phyloP scores from a whole-genome alignment of 2,329 filamentous ascomycete genomes.

The Colletotrichum chrysophilum region DNA sequence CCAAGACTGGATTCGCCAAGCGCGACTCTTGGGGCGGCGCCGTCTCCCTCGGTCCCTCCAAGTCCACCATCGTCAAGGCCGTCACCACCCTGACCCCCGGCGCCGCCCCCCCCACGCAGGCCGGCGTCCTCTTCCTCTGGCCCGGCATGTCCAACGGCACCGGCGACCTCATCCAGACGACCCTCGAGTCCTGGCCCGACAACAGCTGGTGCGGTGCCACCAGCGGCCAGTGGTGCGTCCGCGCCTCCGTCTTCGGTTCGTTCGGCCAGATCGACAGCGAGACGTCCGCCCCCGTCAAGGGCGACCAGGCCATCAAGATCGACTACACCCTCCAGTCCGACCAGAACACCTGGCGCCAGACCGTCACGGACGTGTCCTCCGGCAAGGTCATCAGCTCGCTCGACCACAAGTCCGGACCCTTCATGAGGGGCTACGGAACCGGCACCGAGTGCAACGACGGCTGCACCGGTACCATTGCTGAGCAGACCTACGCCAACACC shows the following conservation, averaged over 20 bases:
- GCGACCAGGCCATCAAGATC: background rate
- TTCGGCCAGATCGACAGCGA: conserved; percentile 38
- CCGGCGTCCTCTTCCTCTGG: conserved; percentile 45
- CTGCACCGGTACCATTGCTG: conserved; percentile 42
- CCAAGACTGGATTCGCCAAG: background rate
- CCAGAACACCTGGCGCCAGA: conserved; percentile 27
- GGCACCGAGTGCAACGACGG: conserved; percentile 43
- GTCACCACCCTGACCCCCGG: conserved; percentile 46
- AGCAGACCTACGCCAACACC: conserved; percentile 43
- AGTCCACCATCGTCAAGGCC: conserved; percentile 37
- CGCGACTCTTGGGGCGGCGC: conserved; percentile 5
- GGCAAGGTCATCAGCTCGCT: conserved; percentile 37
- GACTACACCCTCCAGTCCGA: conserved; percentile 30
- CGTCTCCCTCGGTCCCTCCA: conserved; percentile 11
- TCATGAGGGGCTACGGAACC: conserved; percentile 42
- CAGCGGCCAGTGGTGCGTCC: conserved; percentile 42
- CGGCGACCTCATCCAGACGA: conserved; percentile 46
- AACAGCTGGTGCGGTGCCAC: conserved; percentile 46
- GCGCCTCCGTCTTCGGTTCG: conserved; percentile 34
- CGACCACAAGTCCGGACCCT: conserved; percentile 36
- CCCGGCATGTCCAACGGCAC: conserved; percentile 51
- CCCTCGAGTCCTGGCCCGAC: conserved; percentile 43
- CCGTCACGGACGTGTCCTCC: conserved; percentile 38
- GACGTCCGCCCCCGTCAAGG: conserved; percentile 4
- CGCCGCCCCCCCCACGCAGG: conserved; percentile 38